A percentile compares a stretch with the other conserved stretches of the same genome.
Evolutionary conservation across 345 rosid genomes (phyloP).

Genomic region (Hibiscus trionum): DNA sequence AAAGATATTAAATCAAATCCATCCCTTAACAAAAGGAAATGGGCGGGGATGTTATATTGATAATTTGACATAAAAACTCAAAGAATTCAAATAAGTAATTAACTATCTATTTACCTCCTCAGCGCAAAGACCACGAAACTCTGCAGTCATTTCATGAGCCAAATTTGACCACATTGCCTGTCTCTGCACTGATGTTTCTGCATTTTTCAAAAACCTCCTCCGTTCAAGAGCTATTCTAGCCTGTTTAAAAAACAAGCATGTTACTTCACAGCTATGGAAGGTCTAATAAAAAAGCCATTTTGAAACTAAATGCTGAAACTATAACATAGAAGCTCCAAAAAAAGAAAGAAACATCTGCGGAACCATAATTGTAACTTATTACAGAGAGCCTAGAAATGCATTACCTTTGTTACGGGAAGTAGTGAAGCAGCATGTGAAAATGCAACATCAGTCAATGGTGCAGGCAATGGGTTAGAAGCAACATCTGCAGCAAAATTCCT

Average conservation of each 20-base stretch:
- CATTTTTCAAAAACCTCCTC: slow-evolving; percentile 83
- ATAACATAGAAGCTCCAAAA: neutral
- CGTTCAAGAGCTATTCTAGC: slow-evolving; percentile 98
- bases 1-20: slow-evolving; percentile 1
- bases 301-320: neutral
- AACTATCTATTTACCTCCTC: slow-evolving; percentile 64
- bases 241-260: slow-evolving; percentile 30
- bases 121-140: slow-evolving; percentile 98
- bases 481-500: neutral
- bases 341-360: neutral
- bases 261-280: slow-evolving; percentile 10
- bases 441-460: neutral
- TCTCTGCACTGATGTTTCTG: slow-evolving; percentile 88
- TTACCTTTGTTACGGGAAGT: slow-evolving; percentile 4
- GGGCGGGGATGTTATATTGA: neutral
- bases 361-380: neutral
- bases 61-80: neutral
- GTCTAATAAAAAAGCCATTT: neutral
- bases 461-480: neutral
- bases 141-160: slow-evolving; percentile 99
- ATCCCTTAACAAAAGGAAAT: neutral
- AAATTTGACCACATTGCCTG: slow-evolving; percentile 99
- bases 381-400: neutral
- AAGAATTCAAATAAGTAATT: neutral
- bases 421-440: neutral